Evolutionary conservation across 2,329 filamentous ascomycete species (phyloP).

Genomic region (Pseudogymnoascus sp.): DNA sequence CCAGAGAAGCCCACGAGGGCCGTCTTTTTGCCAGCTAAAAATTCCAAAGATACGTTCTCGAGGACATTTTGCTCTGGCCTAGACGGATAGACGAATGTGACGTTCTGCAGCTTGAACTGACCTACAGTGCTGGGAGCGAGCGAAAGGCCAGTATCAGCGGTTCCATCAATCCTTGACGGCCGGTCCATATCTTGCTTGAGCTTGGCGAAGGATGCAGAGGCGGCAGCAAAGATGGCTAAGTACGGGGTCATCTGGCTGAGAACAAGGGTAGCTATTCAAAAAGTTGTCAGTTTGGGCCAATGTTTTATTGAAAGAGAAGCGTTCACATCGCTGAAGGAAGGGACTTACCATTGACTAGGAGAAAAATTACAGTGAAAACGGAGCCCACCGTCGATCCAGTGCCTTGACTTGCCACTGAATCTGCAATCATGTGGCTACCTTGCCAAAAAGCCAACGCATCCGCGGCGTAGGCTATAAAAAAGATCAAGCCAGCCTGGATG

Average conservation of each 20-base stretch:
- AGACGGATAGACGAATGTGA: slow-evolving; percentile 62
- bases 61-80: slow-evolving; percentile 48
- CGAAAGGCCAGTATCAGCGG: neutral
- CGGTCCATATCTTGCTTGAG: slow-evolving; percentile 27
- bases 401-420: slow-evolving; percentile 31
- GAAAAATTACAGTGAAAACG: slow-evolving; percentile 41
- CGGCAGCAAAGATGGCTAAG: slow-evolving; percentile 39
- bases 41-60: slow-evolving; percentile 54
- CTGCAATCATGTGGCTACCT: slow-evolving; percentile 40
- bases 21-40: slow-evolving; percentile 57
- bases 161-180: neutral
- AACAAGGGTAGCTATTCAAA: slow-evolving; percentile 37
- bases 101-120: slow-evolving; percentile 17
- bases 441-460: slow-evolving; percentile 55
- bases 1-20: slow-evolving; percentile 80
- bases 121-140: neutral
- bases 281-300: neutral
- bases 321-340: neutral
- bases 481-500: slow-evolving; percentile 44
- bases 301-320: neutral
- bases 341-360: slow-evolving; percentile 36
- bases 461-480: slow-evolving; percentile 51
- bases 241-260: slow-evolving; percentile 44
- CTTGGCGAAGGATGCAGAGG: slow-evolving; percentile 10
- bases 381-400: slow-evolving; percentile 32